These are phyloP conservation scores for Monilinia fructicola DNA, from an alignment of 2,329 filamentous ascomycete species.

Conservation along the genomic window DNA sequence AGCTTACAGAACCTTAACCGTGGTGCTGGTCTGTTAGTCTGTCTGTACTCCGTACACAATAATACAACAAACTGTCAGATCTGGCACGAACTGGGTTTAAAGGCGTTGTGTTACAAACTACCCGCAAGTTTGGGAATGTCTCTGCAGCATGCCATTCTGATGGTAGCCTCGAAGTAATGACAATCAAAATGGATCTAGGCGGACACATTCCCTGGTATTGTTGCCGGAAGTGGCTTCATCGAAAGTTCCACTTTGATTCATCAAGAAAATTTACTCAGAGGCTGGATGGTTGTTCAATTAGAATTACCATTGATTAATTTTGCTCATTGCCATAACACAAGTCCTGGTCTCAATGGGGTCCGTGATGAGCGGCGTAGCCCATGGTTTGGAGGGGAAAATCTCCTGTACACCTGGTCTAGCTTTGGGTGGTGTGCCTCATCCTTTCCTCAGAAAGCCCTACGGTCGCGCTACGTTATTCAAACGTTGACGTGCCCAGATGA, in stretches of 20 bases:
- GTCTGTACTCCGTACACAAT: not conserved
- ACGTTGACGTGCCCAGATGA: constrained; percentile 38
- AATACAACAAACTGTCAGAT: constrained; percentile 16
- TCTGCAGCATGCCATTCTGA: constrained; percentile 16
- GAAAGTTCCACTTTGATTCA: constrained; percentile 11
- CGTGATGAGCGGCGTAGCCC: constrained; percentile 23
- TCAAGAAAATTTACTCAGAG: not conserved
- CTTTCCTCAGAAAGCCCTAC: constrained; percentile 21
- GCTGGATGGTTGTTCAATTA: constrained; percentile 14
- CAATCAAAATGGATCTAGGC: constrained; percentile 9
- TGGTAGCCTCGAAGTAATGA: constrained; percentile 5
- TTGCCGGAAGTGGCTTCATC: constrained; percentile 9
- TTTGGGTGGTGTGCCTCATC: constrained; percentile 21
- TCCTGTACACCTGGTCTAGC: constrained; percentile 8
- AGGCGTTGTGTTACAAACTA: constrained; percentile 18
- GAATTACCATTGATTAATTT: constrained; percentile 19
- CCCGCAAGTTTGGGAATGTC: constrained; percentile 23
- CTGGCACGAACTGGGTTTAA: constrained; percentile 1
- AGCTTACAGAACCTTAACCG: not conserved
- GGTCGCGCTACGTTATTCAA: constrained; percentile 21
- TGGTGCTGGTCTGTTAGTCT: constrained; percentile 1
- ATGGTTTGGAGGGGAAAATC: constrained; percentile 21
- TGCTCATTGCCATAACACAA: not conserved
- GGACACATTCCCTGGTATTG: not conserved
- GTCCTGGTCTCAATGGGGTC: constrained; percentile 19